Base-by-base conservation (phyloP, 148 eudicot species). In the Rhododendron ovatum region DNA sequence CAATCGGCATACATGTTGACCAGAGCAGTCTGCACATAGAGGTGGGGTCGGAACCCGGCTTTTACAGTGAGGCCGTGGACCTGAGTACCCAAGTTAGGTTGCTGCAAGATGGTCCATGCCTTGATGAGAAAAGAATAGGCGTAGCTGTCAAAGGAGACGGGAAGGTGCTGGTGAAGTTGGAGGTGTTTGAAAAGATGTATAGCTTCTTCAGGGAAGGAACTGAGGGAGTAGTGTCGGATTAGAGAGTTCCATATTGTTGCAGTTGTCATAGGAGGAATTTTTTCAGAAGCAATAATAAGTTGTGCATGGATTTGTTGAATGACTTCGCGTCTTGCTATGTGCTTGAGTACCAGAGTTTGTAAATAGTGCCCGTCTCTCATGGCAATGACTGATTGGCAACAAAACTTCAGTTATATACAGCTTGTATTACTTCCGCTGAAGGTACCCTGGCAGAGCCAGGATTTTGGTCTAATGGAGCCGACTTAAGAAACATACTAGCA, bases 61-160 rank as follows among this genome's bases (percentile, higher is more conserved):
- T 89, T 84, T 2, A 85, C 48, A 65, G 86, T 88, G 55, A 83
- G 80, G 18, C 82, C 84, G 75, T 93, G 98, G 67, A 91, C 82
- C 82, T 91, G 91, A 63, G 33, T 6, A 15, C 92, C 95, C 28
- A 76, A 26, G 28, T 28, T 24, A 5, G 63, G 4, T 39, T 76
- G n/a, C 0, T 39, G 59, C 83, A 84, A 85, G 63, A 90, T 89
- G 9, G 90, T 89, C 30, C 90, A 91, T 0, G 94, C 89, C 90
- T 92, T 95, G 39, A 92, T 87, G 51, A 95, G 91, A 84, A 90
- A 95, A 33, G 90, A 93, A 89, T 92, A 93, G 2, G 95, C 89
- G 78, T 92, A 93, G 81, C 94, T 92, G 57, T 94, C 92, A 61
- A 93, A 92, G 61, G 53, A 45, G 75, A 88, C 0, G 83, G 63